Evolutionary conservation across 768 basidiomycete genomes (phyloP).

Genomic region (Russula foetens): DNA sequence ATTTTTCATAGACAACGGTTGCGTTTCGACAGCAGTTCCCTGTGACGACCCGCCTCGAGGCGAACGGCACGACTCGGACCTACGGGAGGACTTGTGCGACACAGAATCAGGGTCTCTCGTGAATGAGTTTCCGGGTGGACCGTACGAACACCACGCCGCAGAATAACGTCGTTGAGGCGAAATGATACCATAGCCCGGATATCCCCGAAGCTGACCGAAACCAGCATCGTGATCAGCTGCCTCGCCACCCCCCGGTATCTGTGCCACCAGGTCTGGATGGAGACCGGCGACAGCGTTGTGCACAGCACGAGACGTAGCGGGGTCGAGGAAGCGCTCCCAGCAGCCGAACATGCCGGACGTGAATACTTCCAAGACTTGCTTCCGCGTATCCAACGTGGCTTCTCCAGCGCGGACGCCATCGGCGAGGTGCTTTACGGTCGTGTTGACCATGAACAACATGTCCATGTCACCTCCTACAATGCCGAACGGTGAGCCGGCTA

Average conservation of each 20-base stretch:
- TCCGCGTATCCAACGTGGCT: background rate
- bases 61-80: background rate
- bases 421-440: constrained; percentile 2
- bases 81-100: no score
- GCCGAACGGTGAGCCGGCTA: background rate
- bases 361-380: background rate
- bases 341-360: background rate
- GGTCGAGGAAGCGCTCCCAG: background rate
- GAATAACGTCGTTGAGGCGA: background rate
- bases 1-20: background rate
- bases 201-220: background rate
- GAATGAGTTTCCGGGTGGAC: background rate
- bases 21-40: background rate
- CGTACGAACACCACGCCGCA: background rate
- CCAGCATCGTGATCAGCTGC: background rate
- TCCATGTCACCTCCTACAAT: background rate
- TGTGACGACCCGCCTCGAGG: background rate
- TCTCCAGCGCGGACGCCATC: background rate
- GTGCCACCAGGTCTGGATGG: background rate
- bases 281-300: background rate
- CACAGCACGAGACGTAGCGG: background rate
- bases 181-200: background rate
- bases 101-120: background rate
- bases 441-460: background rate
- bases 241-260: background rate